phyloP scores from a whole-genome alignment of 2,329 filamentous ascomycete species.

The Ophiostoma pallidulum region DNA sequence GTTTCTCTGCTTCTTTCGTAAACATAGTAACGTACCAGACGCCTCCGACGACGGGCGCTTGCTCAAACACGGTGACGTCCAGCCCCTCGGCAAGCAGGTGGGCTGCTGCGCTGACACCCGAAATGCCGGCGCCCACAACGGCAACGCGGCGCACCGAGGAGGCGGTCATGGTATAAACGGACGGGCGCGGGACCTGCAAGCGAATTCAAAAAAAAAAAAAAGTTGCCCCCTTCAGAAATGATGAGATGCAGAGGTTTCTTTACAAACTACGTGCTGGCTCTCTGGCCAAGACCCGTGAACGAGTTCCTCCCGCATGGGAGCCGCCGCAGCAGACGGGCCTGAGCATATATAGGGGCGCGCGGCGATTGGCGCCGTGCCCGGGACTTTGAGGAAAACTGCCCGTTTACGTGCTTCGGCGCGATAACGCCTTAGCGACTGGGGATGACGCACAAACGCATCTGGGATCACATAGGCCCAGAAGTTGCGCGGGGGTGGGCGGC shows the following conservation, averaged over 20 bases:
- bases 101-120: conserved; percentile 29
- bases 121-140: conserved; percentile 32
- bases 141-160: conserved; percentile 21
- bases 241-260: not conserved
- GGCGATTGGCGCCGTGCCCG: not conserved
- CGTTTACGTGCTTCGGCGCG: not conserved
- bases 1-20: too few species aligned
- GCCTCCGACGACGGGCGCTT: conserved; percentile 26
- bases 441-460: not conserved
- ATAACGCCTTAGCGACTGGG: conserved; percentile 10
- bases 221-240: too few species aligned
- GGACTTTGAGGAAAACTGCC: too few species aligned
- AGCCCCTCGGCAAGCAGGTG: conserved; percentile 28
- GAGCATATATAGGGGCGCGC: too few species aligned
- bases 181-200: too few species aligned
- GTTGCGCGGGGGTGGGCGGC: too few species aligned
- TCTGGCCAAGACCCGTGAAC: not conserved
- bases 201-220: too few species aligned
- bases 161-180: not conserved
- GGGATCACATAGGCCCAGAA: too few species aligned
- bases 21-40: conserved; percentile 27
- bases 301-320: not conserved
- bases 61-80: conserved; percentile 30
- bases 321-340: not conserved
- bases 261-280: too few species aligned